A percentile compares a stretch with the other conserved stretches of the same genome.
Evolutionary conservation across 345 rosid genomes (phyloP).

Genomic region (Eucalyptus urophylla): DNA sequence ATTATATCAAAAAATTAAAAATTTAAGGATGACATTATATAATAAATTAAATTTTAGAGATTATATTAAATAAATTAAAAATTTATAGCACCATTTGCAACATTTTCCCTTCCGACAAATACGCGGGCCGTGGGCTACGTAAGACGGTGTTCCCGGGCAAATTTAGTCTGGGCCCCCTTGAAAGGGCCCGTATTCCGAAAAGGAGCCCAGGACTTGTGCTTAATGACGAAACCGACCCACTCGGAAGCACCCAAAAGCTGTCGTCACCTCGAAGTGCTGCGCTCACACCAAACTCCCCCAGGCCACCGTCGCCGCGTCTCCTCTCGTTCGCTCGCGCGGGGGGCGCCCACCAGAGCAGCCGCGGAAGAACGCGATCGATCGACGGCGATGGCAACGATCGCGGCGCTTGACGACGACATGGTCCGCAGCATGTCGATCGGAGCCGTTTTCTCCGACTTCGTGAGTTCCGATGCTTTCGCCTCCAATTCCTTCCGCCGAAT

Average conservation of each 20-base stretch:
- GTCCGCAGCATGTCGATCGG: slow-evolving; percentile 86
- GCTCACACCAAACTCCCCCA: neutral
- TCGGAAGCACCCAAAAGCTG: neutral
- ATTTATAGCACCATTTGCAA: neutral
- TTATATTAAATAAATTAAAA: too few species aligned
- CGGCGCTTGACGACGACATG: slow-evolving; percentile 57
- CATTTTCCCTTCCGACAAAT: neutral
- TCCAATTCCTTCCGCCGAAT: neutral
- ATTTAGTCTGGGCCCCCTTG: neutral
- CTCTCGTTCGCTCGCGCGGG: neutral
- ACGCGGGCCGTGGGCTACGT: neutral
- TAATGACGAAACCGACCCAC: neutral
- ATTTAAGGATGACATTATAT: fast-evolving
- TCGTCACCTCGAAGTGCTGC: neutral
- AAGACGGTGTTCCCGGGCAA: neutral
- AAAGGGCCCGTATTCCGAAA: neutral
- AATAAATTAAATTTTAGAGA: fast-evolving
- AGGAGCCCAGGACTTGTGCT: neutral
- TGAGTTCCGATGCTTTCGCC: slow-evolving; percentile 6
- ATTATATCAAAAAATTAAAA: too few species aligned
- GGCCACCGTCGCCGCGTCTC: neutral
- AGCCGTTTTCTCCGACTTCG: slow-evolving; percentile 92
- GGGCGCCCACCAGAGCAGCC: neutral
- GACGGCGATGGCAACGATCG: slow-evolving; percentile 21
- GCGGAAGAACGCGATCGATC: neutral